Base-by-base conservation (phyloP, 148 eudicot genomes). In the Gaultheria prostrata region DNA sequence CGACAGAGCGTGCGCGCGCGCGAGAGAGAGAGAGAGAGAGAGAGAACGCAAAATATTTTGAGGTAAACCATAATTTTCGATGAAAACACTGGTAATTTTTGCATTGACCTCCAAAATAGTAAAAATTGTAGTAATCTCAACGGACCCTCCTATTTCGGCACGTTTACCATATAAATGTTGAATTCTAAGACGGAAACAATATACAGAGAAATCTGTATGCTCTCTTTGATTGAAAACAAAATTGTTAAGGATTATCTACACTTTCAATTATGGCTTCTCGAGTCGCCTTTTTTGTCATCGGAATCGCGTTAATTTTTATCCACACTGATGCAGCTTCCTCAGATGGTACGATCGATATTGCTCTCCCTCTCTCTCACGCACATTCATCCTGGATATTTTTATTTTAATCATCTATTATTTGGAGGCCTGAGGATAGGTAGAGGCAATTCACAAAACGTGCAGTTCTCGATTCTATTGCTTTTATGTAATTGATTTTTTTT, bases 181-280 rank as follows among this genome's bases (percentile, higher is more conserved):
- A 26, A 65, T 65, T 12, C 33, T 11, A 10, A 26, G 33, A 65
- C 33, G 14, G 33, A 26, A 65, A 26, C 3, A 26, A 26, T 2
- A 26, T 26, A 28, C 71, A 70, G 21, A 70, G 39, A 32, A 70
- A 70, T 33, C 45, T 33, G 43, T 32, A 70, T 70, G 14, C 35
- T 14, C 43, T 12, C 21, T 32, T 21, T 45, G 54, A 3, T 46
- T 45, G 78, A 24, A 46, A 75, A 21, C 2, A 45, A 7, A 75
- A 43, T 3, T 6, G 35, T 9, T 28, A 30, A 28, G 17, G 17
- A 32, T 30, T n/a, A n/a, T n/a, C n/a, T n/a, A n/a, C n/a, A 15
- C 0, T 49, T 83, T 73, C 75, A 76, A 83, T 39, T 39, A 39
- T 83, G 85, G 81, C 75, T 46, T 17, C 61, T 53, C 81, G 15